Base-by-base conservation (phyloP, 345 rosid species). In the Cardamine chenopodiifolia region DNA sequence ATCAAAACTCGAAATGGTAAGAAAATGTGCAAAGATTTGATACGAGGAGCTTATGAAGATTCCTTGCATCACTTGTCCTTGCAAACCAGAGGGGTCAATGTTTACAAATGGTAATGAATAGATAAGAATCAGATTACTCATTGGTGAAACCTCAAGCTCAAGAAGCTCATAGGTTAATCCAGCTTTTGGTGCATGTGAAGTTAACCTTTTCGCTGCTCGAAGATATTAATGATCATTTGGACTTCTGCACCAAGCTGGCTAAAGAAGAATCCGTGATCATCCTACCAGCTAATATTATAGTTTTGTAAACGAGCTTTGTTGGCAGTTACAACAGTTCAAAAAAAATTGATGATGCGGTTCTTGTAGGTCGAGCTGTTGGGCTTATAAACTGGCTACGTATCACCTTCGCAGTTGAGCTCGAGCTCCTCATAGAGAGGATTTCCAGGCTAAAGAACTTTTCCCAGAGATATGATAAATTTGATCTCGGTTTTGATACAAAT, bases 21-120 rank as follows among this genome's bases (percentile, higher is more conserved):
- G 25, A 65, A 55, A 79, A 64, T 77, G 80, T 68, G 76, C 82
- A 58, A 74, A 75, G 56, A 68, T 72, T 18, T 82, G 80, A 54
- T 79, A 79, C 2, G 48, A 79, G 8, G 82, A 75, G 68, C 12
- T 76, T 18, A 31, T 12, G 47, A 81, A 79, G 48, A 82, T 82
- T 14, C 79, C 81, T n/a, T 79, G 79, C 65, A 57, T 79, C 63
- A 79, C 71, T 50, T 82, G 85, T 48, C 85, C 85, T 13, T 52
- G 53, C 59, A 79, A 79, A 79, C 85, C 81, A 58, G 76, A 82
- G 7, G 83, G 85, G n/a, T 72, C 81, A 8, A 79, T 82, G 83
- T 76, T 82, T 73, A 55, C 67, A 0, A 79, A 79, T 79, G 85
- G 85, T 79, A 68, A 72, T 3, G 26, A 35, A 32, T 32, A 4